Percentiles rank a stretch among this genome's conserved stretches.
Evolutionary conservation across 116 monocot species (phyloP).

Genomic region (Phalaenopsis hybrid): DNA sequence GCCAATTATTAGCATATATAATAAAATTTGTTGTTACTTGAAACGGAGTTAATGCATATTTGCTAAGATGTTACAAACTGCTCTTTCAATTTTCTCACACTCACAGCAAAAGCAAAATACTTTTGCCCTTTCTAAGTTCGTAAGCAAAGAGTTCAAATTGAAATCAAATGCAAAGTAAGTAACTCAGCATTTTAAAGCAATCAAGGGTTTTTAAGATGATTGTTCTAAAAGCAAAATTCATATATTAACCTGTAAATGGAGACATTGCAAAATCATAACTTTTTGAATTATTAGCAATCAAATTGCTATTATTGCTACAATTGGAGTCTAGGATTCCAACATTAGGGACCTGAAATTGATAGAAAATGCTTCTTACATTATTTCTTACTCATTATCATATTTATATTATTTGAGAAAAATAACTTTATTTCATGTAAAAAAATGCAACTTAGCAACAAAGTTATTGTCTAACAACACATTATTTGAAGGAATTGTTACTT

Average conservation of each 20-base stretch:
- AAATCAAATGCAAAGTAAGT: too few species aligned
- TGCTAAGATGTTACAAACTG: too few species aligned
- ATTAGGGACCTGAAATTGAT: conserved; percentile 56
- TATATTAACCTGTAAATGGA: background rate
- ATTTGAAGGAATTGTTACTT: conserved; percentile 54
- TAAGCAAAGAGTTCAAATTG: too few species aligned
- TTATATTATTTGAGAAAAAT: background rate
- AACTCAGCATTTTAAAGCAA: too few species aligned
- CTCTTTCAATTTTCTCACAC: too few species aligned
- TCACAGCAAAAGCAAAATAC: too few species aligned
- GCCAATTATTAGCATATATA: too few species aligned
- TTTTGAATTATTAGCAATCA: conserved; percentile 22
- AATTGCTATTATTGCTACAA: conserved; percentile 2
- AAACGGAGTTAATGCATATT: too few species aligned
- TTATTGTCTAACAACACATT: conserved; percentile 65
- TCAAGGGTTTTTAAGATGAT: too few species aligned
- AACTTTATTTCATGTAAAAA: conserved; percentile 1
- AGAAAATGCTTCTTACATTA: background rate
- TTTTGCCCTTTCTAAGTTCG: too few species aligned
- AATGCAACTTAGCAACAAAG: conserved; percentile 73
- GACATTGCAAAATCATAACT: conserved; percentile 16
- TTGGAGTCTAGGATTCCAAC: conserved; percentile 26
- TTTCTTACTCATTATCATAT: background rate
- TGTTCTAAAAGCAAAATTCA: conserved; percentile 1
- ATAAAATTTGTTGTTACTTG: too few species aligned